These are phyloP conservation scores for Alternaria alternata DNA, from an alignment of 2,329 filamentous ascomycete genomes.

Conservation along the genomic window DNA sequence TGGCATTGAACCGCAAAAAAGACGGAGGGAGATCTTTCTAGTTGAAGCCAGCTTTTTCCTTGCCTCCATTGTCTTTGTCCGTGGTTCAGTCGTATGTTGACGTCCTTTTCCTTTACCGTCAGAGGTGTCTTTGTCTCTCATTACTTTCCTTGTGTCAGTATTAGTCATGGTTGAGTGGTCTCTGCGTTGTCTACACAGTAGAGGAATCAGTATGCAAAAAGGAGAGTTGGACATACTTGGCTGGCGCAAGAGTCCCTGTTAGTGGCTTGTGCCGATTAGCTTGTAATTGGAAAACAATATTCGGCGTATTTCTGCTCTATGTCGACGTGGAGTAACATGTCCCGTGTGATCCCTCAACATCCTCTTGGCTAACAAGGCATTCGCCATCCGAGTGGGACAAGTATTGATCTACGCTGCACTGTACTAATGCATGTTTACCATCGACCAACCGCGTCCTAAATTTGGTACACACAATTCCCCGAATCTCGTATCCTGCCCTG, in stretches of 20 bases:
- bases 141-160: conserved; percentile 34
- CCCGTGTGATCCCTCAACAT: background rate
- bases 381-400: background rate
- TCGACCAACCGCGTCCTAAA: conserved; percentile 18
- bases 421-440: background rate
- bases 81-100: conserved; percentile 30
- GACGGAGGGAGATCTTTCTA: conserved; percentile 29
- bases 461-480: conserved; percentile 15
- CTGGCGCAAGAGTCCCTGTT: conserved; percentile 40
- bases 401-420: conserved; percentile 4
- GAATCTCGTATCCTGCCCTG: conserved; percentile 7
- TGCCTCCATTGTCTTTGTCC: conserved; percentile 40
- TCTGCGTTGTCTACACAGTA: conserved; percentile 25
- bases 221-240: conserved; percentile 29
- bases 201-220: conserved; percentile 23
- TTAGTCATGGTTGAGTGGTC: conserved; percentile 18
- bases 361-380: background rate
- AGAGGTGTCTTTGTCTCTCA: conserved; percentile 28
- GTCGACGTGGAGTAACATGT: background rate
- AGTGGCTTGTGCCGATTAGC: conserved; percentile 31
- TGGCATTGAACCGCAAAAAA: conserved; percentile 33
- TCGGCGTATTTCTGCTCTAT: conserved; percentile 16
- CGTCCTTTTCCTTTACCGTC: conserved; percentile 33
- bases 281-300: conserved; percentile 43
- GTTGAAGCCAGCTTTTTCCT: conserved; percentile 38